Base-by-base conservation (phyloP, 495 filamentous ascomycete genomes). In the Lepidopterella palustris region DNA sequence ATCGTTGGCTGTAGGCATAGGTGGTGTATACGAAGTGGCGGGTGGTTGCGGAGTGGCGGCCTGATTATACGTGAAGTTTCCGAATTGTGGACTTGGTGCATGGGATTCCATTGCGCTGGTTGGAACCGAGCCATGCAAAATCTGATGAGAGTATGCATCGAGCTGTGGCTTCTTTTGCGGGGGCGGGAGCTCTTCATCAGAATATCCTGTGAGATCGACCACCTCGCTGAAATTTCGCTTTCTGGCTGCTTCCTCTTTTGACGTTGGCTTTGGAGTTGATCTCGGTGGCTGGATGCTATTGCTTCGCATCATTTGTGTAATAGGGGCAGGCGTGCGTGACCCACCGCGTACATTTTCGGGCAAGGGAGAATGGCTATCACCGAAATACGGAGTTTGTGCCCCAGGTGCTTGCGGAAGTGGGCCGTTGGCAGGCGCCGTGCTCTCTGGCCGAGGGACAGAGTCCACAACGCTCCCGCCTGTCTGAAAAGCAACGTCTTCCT, bases 191-290 rank as follows among this genome's bases (percentile, higher is more conserved):
- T 79, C 77, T 4, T 81, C 76, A 51, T 78, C 77, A 15, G 68
- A 71, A 5, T 74, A 35, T 18, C 59, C 57, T 0, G 76, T 77
- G 23, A 82, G 64, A 62, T 81, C 79, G 18, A 80, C 74, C 32
- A 82, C 69, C 15, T 81, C 79, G 20, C 60, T 68, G 53, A 81
- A 80, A 23, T 61, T 72, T 51, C 77, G 62, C 58, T 81, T 81
- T 45, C 73, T 66, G 5, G 79, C 76, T 49, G 68, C 72, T 35
- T 74, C 70, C 50, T 72, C 72, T 50, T 76, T 74, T 32, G 70
- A 65, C 3, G 63, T 67, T 5, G 70, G 68, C 55, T 53, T 15
- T 59, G 54, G 21, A 54, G 60, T 45, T 18, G 53, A 39, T 48
- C 54, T 21, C 20, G 23, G n/a, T 25, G 47, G 31, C 23, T 55